Evolutionary conservation across 148 eudicot species (phyloP).

Genomic region (Rhododendron ovatum): DNA sequence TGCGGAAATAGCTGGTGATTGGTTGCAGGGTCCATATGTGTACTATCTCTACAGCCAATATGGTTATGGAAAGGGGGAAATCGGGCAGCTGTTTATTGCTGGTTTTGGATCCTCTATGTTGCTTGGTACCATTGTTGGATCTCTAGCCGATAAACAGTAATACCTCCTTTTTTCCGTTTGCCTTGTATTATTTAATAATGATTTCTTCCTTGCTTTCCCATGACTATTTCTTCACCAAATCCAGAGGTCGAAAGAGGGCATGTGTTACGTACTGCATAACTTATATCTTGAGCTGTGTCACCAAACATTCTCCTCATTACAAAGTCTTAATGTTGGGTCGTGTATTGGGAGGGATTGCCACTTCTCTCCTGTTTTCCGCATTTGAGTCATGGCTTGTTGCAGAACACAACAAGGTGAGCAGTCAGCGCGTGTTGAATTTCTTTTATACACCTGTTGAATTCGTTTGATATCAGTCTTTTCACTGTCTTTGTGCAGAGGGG

Average conservation of each 20-base stretch:
- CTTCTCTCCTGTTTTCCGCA: conserved; percentile 79
- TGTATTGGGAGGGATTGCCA: conserved; percentile 77
- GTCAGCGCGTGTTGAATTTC: neutral
- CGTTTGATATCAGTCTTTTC: conserved; percentile 1
- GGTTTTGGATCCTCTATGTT: conserved; percentile 94
- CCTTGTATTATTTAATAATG: neutral
- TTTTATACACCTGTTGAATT: neutral
- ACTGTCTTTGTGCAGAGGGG: conserved; percentile 52
- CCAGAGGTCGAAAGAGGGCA: conserved; percentile 86
- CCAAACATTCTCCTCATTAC: conserved; percentile 82
- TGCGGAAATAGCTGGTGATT: conserved; percentile 79
- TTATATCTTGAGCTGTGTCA: conserved; percentile 76
- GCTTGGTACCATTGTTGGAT: conserved; percentile 90
- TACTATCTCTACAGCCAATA: conserved; percentile 56
- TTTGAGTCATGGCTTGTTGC: conserved; percentile 95
- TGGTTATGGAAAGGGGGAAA: conserved; percentile 81
- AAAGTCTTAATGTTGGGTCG: conserved; percentile 77
- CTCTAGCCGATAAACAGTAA: conserved; percentile 85
- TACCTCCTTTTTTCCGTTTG: neutral
- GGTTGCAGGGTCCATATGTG: conserved; percentile 95
- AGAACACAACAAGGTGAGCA: conserved; percentile 76
- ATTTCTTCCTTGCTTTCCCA: neutral
- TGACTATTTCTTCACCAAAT: neutral
- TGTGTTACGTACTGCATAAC: conserved; percentile 82
- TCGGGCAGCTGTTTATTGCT: conserved; percentile 89